Percentiles rank a stretch among this genome's conserved stretches.
phyloP scores from a whole-genome alignment of 352 stramenopile species.

The Phytophthora chlamydospora region DNA sequence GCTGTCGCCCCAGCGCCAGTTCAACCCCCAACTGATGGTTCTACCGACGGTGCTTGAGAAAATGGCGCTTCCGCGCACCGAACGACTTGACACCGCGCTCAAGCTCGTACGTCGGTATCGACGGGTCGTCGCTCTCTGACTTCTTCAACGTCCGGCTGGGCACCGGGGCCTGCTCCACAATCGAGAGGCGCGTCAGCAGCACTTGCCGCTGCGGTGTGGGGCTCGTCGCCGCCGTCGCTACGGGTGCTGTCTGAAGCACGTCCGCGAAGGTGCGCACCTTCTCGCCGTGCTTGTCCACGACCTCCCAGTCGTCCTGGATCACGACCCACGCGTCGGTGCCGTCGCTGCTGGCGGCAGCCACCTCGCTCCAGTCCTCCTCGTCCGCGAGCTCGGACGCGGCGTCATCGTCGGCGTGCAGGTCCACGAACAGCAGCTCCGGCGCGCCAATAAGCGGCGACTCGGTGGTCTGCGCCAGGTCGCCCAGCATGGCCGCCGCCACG shows the following conservation, averaged over 20 bases:
- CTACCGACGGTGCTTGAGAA: conserved; percentile 46
- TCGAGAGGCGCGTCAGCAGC: conserved; percentile 29
- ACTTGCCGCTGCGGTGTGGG: conserved; percentile 1
- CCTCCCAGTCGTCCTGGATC: conserved; percentile 77
- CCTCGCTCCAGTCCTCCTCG: conserved; percentile 67
- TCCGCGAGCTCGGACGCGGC: conserved; percentile 37
- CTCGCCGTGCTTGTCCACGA: conserved; percentile 58
- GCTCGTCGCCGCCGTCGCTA: background rate
- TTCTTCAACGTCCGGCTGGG: conserved; percentile 24
- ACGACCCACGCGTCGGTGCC: conserved; percentile 52
- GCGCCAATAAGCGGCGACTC: background rate
- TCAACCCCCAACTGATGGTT: conserved; percentile 12
- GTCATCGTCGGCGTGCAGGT: conserved; percentile 44
- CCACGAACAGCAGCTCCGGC: conserved; percentile 41
- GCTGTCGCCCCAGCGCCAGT: conserved; percentile 14
- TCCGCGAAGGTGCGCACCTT: conserved; percentile 67
- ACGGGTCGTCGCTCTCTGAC: conserved; percentile 15
- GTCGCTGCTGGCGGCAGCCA: conserved; percentile 32
- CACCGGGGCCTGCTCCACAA: conserved; percentile 27
- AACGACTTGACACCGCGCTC: conserved; percentile 66
- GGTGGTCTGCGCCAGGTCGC: conserved; percentile 49
- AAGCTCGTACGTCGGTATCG: conserved; percentile 28
- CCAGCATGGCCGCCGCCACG: conserved; percentile 62
- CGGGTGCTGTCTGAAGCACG: conserved; percentile 38
- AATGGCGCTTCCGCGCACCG: conserved; percentile 53